These are phyloP conservation scores for Ceratonia siliqua DNA, from an alignment of 306 rosid species.

Conservation along the genomic window DNA sequence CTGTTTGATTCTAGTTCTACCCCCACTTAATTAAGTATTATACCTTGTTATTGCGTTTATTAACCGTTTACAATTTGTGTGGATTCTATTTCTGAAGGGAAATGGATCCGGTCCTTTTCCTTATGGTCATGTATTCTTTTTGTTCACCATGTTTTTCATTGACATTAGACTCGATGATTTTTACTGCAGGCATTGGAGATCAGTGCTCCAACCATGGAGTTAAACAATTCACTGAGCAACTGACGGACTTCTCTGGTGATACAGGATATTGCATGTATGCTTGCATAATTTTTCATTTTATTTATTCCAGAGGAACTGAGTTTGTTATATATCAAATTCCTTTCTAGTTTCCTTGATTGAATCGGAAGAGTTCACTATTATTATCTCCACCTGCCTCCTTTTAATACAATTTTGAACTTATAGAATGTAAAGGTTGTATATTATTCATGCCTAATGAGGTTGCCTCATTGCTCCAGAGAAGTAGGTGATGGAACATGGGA, in stretches of 20 bases:
- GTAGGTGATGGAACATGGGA: constrained; percentile 90
- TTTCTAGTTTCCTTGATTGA: constrained; percentile 1
- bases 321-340: neutral
- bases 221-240: constrained; percentile 56
- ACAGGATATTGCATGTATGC: constrained; percentile 87
- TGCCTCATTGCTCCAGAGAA: constrained; percentile 61
- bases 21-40: neutral
- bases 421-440: neutral
- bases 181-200: constrained; percentile 73
- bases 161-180: constrained; percentile 23
- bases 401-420: neutral
- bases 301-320: neutral
- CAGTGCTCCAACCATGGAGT: constrained; percentile 67
- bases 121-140: constrained; percentile 9
- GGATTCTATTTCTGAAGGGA: neutral
- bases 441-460: constrained; percentile 17
- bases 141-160: neutral
- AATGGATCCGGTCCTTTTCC: no score
- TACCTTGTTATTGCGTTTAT: neutral
- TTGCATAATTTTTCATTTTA: constrained; percentile 2
- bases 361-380: neutral
- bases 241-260: constrained; percentile 58
- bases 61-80: neutral
- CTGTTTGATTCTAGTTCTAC: neutral
- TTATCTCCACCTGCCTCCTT: neutral